Percentiles rank a stretch among this genome's conserved stretches.
phyloP scores from a whole-genome alignment of 495 filamentous ascomycete species.

The Tuber aestivum region DNA sequence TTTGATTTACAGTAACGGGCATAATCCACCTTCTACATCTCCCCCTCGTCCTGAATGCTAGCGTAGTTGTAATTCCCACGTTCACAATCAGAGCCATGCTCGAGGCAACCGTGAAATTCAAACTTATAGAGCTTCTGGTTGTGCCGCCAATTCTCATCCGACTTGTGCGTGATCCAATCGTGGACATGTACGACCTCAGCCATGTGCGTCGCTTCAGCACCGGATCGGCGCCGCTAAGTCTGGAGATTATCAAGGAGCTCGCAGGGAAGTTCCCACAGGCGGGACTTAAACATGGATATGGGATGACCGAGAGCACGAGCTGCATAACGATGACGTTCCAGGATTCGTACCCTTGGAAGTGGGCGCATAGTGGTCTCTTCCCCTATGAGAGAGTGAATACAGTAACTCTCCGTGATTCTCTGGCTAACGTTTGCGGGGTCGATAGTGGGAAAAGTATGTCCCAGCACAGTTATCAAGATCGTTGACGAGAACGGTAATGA shows the following conservation, averaged over 20 bases:
- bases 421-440: slow-evolving; percentile 42
- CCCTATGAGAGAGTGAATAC: slow-evolving; percentile 21
- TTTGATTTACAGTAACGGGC: slow-evolving; percentile 46
- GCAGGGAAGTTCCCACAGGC: slow-evolving; percentile 55
- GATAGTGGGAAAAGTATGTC: slow-evolving; percentile 56
- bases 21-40: slow-evolving; percentile 56
- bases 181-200: slow-evolving; percentile 56
- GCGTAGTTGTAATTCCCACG: slow-evolving; percentile 52
- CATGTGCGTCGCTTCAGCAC: slow-evolving; percentile 51
- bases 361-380: neutral
- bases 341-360: slow-evolving; percentile 15
- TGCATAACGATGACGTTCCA: slow-evolving; percentile 58
- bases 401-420: neutral
- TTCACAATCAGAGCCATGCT: slow-evolving; percentile 58
- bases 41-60: slow-evolving; percentile 53
- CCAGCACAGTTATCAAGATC: slow-evolving; percentile 59
- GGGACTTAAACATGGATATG: slow-evolving; percentile 59
- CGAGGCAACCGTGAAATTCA: slow-evolving; percentile 49
- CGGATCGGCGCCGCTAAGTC: slow-evolving; percentile 61
- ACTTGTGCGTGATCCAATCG: slow-evolving; percentile 58
- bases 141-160: slow-evolving; percentile 67
- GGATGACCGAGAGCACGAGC: slow-evolving; percentile 62
- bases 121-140: slow-evolving; percentile 57
- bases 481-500: slow-evolving; percentile 50
- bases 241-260: slow-evolving; percentile 43